A percentile compares a stretch with the other conserved stretches of the same genome.
Conservation (phyloP, 768 basidiomycete species). For the Hortiboletus flavorubellus region DNA sequence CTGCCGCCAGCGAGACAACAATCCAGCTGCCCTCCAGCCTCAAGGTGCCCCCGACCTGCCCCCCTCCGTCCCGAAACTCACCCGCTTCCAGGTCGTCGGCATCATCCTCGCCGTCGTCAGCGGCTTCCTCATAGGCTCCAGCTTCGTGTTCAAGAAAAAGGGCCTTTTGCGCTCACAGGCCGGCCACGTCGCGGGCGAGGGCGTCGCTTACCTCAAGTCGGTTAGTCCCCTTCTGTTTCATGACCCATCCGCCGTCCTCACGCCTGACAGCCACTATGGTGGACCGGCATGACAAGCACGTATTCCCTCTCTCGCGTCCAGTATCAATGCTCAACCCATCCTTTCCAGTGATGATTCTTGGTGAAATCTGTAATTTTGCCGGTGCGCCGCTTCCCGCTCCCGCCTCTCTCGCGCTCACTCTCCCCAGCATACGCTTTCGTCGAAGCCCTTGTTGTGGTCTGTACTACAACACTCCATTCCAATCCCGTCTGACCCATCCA, state of each 20-base stretch:
- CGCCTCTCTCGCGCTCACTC: conserved; percentile 8
- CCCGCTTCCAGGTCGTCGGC: conserved; percentile 57
- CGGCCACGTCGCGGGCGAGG: conserved; percentile 75
- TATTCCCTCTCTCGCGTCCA: too few species aligned
- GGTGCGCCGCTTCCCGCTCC: conserved; percentile 44
- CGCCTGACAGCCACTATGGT: conserved; percentile 71
- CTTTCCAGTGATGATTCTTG: conserved; percentile 80
- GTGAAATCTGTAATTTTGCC: conserved; percentile 83
- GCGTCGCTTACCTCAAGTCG: conserved; percentile 93
- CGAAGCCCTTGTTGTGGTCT: conserved; percentile 87
- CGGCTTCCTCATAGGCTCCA: conserved; percentile 86
- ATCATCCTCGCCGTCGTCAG: conserved; percentile 72
- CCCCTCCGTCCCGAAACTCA: neutral
- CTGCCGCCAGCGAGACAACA: conserved; percentile 37
- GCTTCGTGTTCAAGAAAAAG: conserved; percentile 99
- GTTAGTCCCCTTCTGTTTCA: conserved; percentile 42
- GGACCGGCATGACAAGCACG: conserved; percentile 84
- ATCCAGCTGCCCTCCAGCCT: conserved; percentile 41
- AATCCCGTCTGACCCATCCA: conserved; percentile 2
- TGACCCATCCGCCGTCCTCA: conserved; percentile 5
- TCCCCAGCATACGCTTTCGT: conserved; percentile 77
- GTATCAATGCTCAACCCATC: neutral
- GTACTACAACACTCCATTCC: conserved; percentile 25
- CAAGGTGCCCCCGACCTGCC: conserved; percentile 38
- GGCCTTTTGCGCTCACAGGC: conserved; percentile 79